Evolutionary conservation across 2,329 filamentous ascomycete genomes (phyloP), one percentile per base, ranked within the genome.

Genomic region (Colletotrichum simmondsii): DNA sequence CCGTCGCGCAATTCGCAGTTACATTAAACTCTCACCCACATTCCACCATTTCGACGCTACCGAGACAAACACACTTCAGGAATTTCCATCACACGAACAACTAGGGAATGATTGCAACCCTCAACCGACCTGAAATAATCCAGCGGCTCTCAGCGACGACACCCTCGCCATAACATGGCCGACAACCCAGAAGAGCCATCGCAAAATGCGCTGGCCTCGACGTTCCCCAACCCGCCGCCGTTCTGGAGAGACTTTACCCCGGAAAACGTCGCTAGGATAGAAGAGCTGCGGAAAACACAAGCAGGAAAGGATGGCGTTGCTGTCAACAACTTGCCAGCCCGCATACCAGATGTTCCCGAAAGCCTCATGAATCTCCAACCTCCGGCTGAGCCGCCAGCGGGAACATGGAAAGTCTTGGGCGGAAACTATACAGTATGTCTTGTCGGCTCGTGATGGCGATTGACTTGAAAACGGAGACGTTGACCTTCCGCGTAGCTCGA

Each of bases 201-300:
- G 10, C 78, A 80, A 75, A 77, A 77, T 54, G 84, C 86, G 59
- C 82, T 88, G 77, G 87, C 91, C 30, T 91, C 93, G 28, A 91
- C 92, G 53, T 98, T 95, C 80, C 96, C 97, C 28, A 91, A 93
- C 65, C 97, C 97, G 30, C 97, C 97, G 30, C 92, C 93, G 1
- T 97, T 98, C 84, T 98, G 94, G 92, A 92, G 93, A 76, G 89
- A 94, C 81, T 98, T 98, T 83, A 98, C 94, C 0, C 82, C 91
- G 3, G 90, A 93, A 32, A 97, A 96, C 79, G 78, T 94, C 65
- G 83, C 89, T 16, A 90, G 90, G 4, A 83, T 89, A 67, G 81
- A 84, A 6, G 81, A 83, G 26, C 76, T 89, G 16, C 85, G 84
- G 63, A 80, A 81, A 58, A 77, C 83, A 1, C 80, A 85, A 70